Evolutionary conservation across 2,329 filamentous ascomycete genomes (phyloP), one percentile per base, ranked within the genome.

Genomic region (Ploettnerulaceae sp.): DNA sequence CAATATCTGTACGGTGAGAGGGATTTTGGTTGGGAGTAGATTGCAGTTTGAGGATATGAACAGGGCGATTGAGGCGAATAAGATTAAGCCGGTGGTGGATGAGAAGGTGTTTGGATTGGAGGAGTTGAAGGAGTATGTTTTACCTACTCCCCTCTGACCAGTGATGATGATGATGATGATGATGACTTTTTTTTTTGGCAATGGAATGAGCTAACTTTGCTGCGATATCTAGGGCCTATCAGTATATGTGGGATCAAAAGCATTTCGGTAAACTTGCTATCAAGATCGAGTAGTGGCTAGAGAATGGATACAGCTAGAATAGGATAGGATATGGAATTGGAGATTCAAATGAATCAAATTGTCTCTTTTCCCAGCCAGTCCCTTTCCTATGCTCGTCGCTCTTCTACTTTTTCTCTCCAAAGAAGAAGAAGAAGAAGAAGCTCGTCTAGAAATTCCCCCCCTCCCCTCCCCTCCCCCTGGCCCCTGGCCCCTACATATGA

Each of bases 31-130:
- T 5, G 75, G 75, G 3, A 72, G 50, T 55, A 61, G 71, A 12
- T 33, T 60, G 3, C 69, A 73, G 64, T 69, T 77, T 63, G 72
- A 76, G 60, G 73, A 75, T 7, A 73, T 77, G 65, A 69, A 68
- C 52, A 61, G 65, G 1, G 72, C 71, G 12, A 67, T 77, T 45
- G 73, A 76, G 53, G 70, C 64, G 37, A 69, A 71, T 4, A 62
- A 67, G 18, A 69, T 69, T 22, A 64, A 66, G 45, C 73, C 74
- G 2, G 66, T 76, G 2, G 58, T 78, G 24, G 73, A 77, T 57
- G 49, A 60, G 7, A 67, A 65, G 50, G 54, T 67, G 6, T 77
- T 77, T 48, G 61, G 52, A 8, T 55, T 77, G 25, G 71, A 73
- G 14, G 58, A 74, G 47, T 35, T 66, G 2, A 69, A 67, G 58